Base-by-base conservation (phyloP, 2,329 filamentous ascomycete species). In the Penicillium sp. region DNA sequence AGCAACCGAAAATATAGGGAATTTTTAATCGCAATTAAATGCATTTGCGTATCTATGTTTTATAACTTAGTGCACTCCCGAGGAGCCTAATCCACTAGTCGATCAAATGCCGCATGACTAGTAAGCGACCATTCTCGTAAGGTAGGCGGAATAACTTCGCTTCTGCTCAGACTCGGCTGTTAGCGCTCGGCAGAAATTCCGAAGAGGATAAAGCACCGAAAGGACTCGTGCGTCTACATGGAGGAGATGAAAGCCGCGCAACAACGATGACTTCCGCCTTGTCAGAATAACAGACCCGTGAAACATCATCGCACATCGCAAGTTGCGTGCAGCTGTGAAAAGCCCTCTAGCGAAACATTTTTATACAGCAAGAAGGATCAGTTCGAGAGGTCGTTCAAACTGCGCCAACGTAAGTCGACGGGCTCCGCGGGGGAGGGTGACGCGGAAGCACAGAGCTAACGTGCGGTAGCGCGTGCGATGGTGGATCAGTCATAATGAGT, bases 391-490 rank as follows among this genome's bases (percentile, higher is more conserved):
- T 47, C 38, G 34, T 38, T 47, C 42, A 53, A 24, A 42, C 29
- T 15, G 13, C 12, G 43, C 33, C 42, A 49, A 52, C 51, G 48
- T 51, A 55, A 56, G 31, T 53, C 46, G 18, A 31, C 21, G 47
- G 24, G 34, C 33, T 39, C 26, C 41, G 12, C 21, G 28, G 28
- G 28, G 33, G 46, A 41, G 33, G 56, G 42, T 58, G 56, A 58
- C 53, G 56, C 46, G 56, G 56, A 56, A 54, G 47, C 38, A 28
- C 44, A 51, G 47, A 58, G 53, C 50, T 53, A 56, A 58, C 42
- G 51, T 51, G 53, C 49, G 48, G 53, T 58, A 53, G 53, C 41
- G 48, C 44, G 42, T 21, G 31, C 42, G 29, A 49, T 45, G 39
- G 56, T 53, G 53, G 50, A 51, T 26, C 56, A 16, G 38, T 41